Percentiles rank a stretch among this genome's conserved stretches.
Evolutionary conservation across 352 stramenopile genomes (phyloP).

Genomic region (Phytophthora aleatoria): DNA sequence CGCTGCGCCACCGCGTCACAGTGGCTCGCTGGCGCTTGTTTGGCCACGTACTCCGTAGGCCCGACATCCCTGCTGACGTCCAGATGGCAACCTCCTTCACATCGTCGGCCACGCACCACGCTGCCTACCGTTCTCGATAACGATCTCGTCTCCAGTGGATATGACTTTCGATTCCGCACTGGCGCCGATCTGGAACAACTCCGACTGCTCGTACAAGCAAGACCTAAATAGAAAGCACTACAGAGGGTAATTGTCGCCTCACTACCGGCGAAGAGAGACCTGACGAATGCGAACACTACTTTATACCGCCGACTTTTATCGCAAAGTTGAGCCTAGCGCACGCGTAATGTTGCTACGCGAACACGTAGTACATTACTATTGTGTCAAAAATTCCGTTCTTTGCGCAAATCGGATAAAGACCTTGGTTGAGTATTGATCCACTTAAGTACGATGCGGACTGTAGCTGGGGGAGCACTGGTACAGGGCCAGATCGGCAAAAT

Average conservation of each 20-base stretch:
- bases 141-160: conserved; percentile 8
- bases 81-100: conserved; percentile 11
- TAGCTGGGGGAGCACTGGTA: no score
- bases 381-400: no score
- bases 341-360: conserved; percentile 11
- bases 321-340: conserved; percentile 17
- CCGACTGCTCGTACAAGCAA: not conserved
- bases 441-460: no score
- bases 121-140: not conserved
- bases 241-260: not conserved
- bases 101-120: conserved; percentile 1
- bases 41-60: conserved; percentile 4
- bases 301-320: conserved; percentile 14
- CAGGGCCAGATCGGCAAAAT: no score
- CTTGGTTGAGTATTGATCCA: no score
- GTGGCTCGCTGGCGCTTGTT: conserved; percentile 4
- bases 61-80: conserved; percentile 6
- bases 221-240: not conserved
- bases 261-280: conserved; percentile 5
- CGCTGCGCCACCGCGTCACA: conserved; percentile 5
- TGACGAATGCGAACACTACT: conserved; percentile 19
- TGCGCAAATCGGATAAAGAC: no score
- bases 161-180: not conserved
- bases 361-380: not conserved
- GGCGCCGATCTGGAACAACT: not conserved